Evolutionary conservation across 495 filamentous ascomycete genomes (phyloP), one percentile per base, ranked within the genome.

Genomic region (Cairneyella variabilis): DNA sequence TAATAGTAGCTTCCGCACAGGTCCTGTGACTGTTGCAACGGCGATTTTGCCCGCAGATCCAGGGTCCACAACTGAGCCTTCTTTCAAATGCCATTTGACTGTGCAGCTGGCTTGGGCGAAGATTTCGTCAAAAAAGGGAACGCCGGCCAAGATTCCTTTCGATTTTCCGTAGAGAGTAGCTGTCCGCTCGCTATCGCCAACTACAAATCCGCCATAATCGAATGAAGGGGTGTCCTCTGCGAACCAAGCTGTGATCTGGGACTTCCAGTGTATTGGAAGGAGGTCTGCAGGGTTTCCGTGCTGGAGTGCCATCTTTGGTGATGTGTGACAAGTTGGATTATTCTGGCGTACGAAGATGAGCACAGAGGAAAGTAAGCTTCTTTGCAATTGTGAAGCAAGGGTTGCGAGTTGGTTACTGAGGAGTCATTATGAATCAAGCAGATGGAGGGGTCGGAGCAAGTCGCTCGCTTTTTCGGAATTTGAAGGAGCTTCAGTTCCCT

Each of bases 141-240:
- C 79, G 39, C 93, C 93, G 23, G 95, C 93, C 40, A 97, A 72
- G 37, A 98, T 80, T 39, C 93, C 93, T 39, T 80, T 67, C 52
- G 84, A 89, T 73, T 97, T 98, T n/a, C 89, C 90, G 62, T 91
- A 82, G 32, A 98, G 74, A 10, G 83, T 88, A 2, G 93, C 95
- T 56, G 87, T 88, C 36, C 85, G 83, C 5, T 76, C 73, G 16
- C 78, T 75, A 51, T 91, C 83, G 42, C 93, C 93, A 11, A 98
- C 93, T 8, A 98, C 93, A 63, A 95, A 98, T 36, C 93, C 93
- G 58, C 91, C 95, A 65, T 96, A 96, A 72, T 98, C 93, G 66
- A 95, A 91, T 27, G 89, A 91, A 2, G 93, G 93, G 20, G 90
- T 92, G 71, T 98, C 93, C 71, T 98, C 93, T 54, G 89, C 85